Evolutionary conservation across 2,329 filamentous ascomycete genomes (phyloP), one percentile per base, ranked within the genome.

Genomic region (Celoporthe dispersa): DNA sequence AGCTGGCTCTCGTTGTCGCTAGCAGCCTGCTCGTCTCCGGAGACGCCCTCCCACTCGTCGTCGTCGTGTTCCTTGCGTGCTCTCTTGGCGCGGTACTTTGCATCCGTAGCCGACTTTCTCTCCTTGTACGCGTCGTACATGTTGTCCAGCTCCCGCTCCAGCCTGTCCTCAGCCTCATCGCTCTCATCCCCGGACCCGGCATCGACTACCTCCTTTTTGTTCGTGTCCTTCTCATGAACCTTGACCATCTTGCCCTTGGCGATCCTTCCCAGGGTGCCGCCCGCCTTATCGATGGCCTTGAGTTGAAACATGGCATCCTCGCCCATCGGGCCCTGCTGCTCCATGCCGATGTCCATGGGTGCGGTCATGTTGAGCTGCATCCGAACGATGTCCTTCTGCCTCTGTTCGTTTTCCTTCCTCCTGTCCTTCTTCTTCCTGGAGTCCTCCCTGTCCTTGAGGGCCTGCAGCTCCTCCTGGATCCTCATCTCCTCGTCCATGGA

Each of bases 361-460:
- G 94, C 92, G 2, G 91, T 91, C 96, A 99, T 99, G 82, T 98
- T 91, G 84, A 99, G 90, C 80, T 99, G 96, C 91, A 99, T 92
- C 44, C 96, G 90, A n/a, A 97, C 86, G 71, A 98, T 94, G 74
- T 98, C 96, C 75, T 93, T 96, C 75, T 96, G 93, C 81, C 97
- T 98, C 80, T 90, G 90, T 80, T 99, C 96, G 74, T 99, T 99
- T 71, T 97, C 94, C 75, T 87, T 92, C 73, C 94, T 88, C 74
- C 91, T 89, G 76, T 97, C 92, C 75, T 94, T 91, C 82, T 94
- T 97, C 80, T 90, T 95, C 75, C 90, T 90, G 31, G 91, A 80
- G 59, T 82, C 88, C 73, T 96, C 92, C 76, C 90, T 91, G 35
- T 98, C 94, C 74, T 92, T 92, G 76, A 98, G 84, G 3, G 87